phyloP scores from a whole-genome alignment of 108 stramenopile species.

The Ochromonas danica region DNA sequence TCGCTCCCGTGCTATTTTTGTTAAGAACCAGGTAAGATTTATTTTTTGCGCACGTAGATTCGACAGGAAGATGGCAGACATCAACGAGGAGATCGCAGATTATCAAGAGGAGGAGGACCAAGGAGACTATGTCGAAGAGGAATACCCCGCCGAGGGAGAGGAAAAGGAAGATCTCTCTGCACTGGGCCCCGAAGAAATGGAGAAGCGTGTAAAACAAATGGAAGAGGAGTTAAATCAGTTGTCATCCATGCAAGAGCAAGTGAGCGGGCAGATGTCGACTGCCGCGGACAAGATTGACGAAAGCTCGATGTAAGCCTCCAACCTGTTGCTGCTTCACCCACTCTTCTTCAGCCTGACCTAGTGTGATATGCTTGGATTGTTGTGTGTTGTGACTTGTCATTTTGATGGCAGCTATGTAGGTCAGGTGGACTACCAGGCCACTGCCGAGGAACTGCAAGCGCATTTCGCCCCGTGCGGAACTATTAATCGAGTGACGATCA shows the following conservation, averaged over 20 bases:
- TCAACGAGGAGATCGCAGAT: slow-evolving; percentile 7
- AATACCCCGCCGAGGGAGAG: background rate
- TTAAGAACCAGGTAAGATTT: too few species aligned
- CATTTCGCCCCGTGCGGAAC: slow-evolving; percentile 93
- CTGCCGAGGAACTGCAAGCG: slow-evolving; percentile 83
- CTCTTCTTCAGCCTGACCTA: background rate
- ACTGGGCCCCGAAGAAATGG: slow-evolving; percentile 22
- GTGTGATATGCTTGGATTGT: background rate
- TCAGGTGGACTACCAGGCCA: slow-evolving; percentile 91
- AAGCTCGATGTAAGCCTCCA: slow-evolving; percentile 19
- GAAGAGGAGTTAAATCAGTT: slow-evolving; percentile 28
- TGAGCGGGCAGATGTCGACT: background rate
- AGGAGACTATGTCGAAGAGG: background rate
- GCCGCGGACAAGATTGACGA: slow-evolving; percentile 25
- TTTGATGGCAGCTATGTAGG: slow-evolving; percentile 82
- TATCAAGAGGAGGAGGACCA: slow-evolving; percentile 27
- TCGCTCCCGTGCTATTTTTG: too few species aligned
- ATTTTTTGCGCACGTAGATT: too few species aligned
- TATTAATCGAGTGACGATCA: slow-evolving; percentile 95
- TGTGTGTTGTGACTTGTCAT: too few species aligned
- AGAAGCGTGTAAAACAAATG: slow-evolving; percentile 2
- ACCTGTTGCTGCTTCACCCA: background rate
- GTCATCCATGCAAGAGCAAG: background rate
- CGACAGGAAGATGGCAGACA: slow-evolving; percentile 14
- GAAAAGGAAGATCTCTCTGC: slow-evolving; percentile 1